Conservation (phyloP, 2,329 filamentous ascomycete species). For the Alternaria sp. region DNA sequence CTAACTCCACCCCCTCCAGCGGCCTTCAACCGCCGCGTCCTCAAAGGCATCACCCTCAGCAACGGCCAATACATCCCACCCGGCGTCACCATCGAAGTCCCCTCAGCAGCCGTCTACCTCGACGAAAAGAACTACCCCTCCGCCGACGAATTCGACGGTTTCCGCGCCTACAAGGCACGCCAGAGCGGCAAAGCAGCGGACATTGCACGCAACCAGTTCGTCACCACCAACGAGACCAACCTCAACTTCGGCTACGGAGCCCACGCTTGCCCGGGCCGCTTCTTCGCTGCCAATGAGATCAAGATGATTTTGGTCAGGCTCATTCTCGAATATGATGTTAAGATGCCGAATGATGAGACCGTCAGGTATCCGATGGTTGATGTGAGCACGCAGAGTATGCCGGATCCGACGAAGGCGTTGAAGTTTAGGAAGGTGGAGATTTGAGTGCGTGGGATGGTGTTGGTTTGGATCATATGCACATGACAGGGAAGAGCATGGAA, state of each 20-base stretch:
- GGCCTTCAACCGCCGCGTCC: slow-evolving; percentile 59
- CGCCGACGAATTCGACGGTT: slow-evolving; percentile 38
- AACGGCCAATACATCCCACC: slow-evolving; percentile 58
- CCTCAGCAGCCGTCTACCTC: slow-evolving; percentile 34
- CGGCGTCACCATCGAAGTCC: slow-evolving; percentile 43
- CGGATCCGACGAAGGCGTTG: slow-evolving; percentile 22
- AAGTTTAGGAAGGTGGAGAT: slow-evolving; percentile 24
- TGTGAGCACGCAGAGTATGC: slow-evolving; percentile 13
- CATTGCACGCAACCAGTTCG: slow-evolving; percentile 41
- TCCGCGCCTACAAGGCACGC: slow-evolving; percentile 40
- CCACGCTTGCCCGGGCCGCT: slow-evolving; percentile 43
- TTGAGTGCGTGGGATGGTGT: neutral
- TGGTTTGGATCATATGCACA: neutral
- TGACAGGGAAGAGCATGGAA: neutral
- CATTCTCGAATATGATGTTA: neutral
- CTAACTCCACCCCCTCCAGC: slow-evolving; percentile 15
- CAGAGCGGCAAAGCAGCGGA: slow-evolving; percentile 24
- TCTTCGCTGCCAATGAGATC: slow-evolving; percentile 44
- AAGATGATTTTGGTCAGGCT: slow-evolving; percentile 40
- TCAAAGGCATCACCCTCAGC: slow-evolving; percentile 59
- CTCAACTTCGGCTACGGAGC: slow-evolving; percentile 39
- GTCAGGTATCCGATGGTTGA: slow-evolving; percentile 10
- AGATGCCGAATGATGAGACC: neutral
- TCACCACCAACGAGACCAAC: slow-evolving; percentile 33
- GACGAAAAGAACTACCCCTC: slow-evolving; percentile 33